Evolutionary conservation across 805 yeast species (phyloP).

Genomic region (Wickerhamiella musiphila): DNA sequence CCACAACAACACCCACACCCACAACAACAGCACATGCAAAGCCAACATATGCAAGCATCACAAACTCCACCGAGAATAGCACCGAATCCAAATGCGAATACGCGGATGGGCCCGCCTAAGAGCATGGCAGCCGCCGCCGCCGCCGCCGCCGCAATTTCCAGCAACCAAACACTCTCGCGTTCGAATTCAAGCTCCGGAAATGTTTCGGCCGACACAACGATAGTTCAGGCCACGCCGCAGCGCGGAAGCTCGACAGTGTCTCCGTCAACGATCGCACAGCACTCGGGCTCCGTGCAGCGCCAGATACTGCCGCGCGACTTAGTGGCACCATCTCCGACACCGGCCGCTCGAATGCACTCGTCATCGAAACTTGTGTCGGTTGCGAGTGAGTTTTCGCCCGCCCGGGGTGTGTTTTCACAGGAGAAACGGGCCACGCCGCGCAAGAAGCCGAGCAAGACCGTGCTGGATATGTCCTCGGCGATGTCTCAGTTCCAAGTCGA

Average conservation of each 20-base stretch:
- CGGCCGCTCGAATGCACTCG: slow-evolving; percentile 17
- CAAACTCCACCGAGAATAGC: not conserved
- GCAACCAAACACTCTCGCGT: too few species aligned
- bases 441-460: slow-evolving; percentile 10
- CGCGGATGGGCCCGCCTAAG: slow-evolving; percentile 4
- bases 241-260: slow-evolving; percentile 5
- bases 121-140: slow-evolving; percentile 14
- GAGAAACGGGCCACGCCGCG: slow-evolving; percentile 1
- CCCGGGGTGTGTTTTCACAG: slow-evolving; percentile 17
- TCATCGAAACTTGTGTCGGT: slow-evolving; percentile 16
- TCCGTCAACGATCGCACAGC: slow-evolving; percentile 12
- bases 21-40: too few species aligned
- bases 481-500: slow-evolving; percentile 20
- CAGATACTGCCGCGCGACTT: not conserved
- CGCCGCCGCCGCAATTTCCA: slow-evolving; percentile 6
- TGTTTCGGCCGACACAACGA: too few species aligned
- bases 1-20: too few species aligned
- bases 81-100: not conserved
- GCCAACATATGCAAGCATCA: too few species aligned
- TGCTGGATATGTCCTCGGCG: slow-evolving; percentile 18
- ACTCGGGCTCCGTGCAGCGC: slow-evolving; percentile 1
- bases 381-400: slow-evolving; percentile 19
- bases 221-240: slow-evolving; percentile 1
- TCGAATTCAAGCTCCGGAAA: too few species aligned
- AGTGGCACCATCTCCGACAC: slow-evolving; percentile 17